Conservation (phyloP, 2,329 filamentous ascomycete species). For the Macrophomina tecta region DNA sequence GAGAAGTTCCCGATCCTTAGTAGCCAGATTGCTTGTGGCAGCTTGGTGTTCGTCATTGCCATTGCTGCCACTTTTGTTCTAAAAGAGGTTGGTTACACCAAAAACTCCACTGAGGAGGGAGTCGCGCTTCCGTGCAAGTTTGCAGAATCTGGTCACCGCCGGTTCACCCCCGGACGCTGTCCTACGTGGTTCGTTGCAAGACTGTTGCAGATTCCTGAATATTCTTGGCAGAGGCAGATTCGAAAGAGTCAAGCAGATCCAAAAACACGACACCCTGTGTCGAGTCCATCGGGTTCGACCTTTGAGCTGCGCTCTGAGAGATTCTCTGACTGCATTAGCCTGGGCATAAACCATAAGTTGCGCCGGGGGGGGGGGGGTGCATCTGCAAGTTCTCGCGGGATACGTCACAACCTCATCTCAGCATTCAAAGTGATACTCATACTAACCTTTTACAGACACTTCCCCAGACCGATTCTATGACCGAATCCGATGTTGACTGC, state of each 20-base stretch:
- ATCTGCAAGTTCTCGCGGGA: background rate
- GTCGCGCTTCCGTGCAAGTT: background rate
- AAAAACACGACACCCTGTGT: background rate
- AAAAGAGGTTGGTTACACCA: constrained; percentile 44
- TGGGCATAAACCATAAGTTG: background rate
- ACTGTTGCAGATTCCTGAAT: background rate
- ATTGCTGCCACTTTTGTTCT: constrained; percentile 48
- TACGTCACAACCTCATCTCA: constrained; percentile 5
- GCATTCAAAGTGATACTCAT: constrained; percentile 1
- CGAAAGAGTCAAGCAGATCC: background rate
- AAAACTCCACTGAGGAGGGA: background rate
- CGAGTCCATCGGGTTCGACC: background rate
- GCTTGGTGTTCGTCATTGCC: constrained; percentile 49
- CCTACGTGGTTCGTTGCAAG: background rate
- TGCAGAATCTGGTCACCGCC: background rate
- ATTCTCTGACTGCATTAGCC: background rate
- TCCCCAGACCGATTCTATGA: constrained; percentile 7
- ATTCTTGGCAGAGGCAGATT: background rate
- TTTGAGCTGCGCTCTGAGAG: background rate
- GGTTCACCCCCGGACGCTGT: background rate
- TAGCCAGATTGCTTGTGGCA: constrained; percentile 52
- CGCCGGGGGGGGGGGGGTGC: background rate
- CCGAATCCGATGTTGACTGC: constrained; percentile 42
- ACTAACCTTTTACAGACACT: constrained; percentile 29
- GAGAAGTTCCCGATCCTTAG: constrained; percentile 51